Base-by-base conservation (phyloP, 306 rosid genomes). In the Vigna nakashimae region DNA sequence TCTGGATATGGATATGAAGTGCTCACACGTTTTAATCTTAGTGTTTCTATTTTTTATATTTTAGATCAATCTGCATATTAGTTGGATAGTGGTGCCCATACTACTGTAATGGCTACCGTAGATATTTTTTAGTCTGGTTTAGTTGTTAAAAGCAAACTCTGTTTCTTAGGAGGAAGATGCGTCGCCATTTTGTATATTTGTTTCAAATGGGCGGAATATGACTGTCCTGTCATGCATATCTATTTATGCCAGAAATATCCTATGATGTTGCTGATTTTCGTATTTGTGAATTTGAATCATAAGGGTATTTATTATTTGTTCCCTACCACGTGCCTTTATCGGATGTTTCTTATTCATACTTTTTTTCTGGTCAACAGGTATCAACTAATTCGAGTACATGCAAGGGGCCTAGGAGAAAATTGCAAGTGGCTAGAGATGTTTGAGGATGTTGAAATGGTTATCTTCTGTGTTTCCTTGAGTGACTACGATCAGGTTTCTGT, bases 381-480 rank as follows among this genome's bases (percentile, higher is more conserved):
- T 75, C 82, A 85, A 69, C 84, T 85, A 43, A 85, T 85, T 65
- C 79, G 88, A 79, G 84, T 85, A 62, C 84, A 85, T 32, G 68
- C 86, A 70, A 85, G 73, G 83, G 86, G 88, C 15, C 65, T 75
- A 0, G 99, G 96, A 66, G 99, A 96, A 87, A 92, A 92, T 86
- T 96, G 94, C 86, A 96, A 96, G 87, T 96, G 99, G 99, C 87
- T 96, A 51, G 98, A 92, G 87, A 96, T 96, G 99, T 92, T 96
- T 83, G 99, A 96, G 82, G 99, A 92, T 81, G 89, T 92, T 75
- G 97, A 96, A 75, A 89, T 92, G 87, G 93, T 91, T 76, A 86
- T 90, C 49, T 92, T 96, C 86, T 92, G 99, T 64, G 97, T 96
- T 72, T 69, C 98, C 49, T 85, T 96, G 84, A 85, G 94, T 49